Evolutionary conservation across 2,329 filamentous ascomycete species (phyloP), one percentile per base, ranked within the genome.

Genomic region (Fusarium stilboides): DNA sequence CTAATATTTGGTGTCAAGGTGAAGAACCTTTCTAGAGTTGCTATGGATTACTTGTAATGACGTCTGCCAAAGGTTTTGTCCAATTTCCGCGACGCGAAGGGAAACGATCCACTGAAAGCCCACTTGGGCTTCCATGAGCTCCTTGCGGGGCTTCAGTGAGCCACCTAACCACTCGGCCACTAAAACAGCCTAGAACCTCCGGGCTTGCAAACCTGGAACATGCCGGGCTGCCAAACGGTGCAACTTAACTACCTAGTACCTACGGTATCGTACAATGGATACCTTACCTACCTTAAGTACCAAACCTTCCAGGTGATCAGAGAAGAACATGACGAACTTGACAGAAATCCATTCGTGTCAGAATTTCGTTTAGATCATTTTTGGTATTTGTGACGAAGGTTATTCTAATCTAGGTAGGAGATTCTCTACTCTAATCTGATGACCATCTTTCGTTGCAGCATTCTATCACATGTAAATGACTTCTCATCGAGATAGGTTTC

Each of bases 21-120:
- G 60, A 72, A 71, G 71, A 74, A 58, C 64, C 58, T 73, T 70
- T 49, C 54, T 31, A 12, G 36, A 17, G 28, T 42, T 46, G 46
- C 39, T 61, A 28, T 28, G 50, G 53, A 55, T 70, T 62, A 56
- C 46, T 54, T 69, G 52, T 70, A 59, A 68, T 75, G 71, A 75
- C 70, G 73, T 75, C 69, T 66, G 62, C 52, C 44, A 57, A 64
- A 60, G 46, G 44, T 57, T 69, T 62, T 69, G 46, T 68, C 62
- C 55, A 68, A 69, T 62, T 67, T 69, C 60, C 52, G 51, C 68
- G 62, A 49, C 42, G 53, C 52, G 52, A 57, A 65, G 34, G 44
- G 49, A 28, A 58, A 43, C 12, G 56, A 17, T 45, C 47, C 46
- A 54, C 59, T 53, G 34, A 31, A 9, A 43, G 19, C 50, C 42